Evolutionary conservation across 164 flowering plant species (phyloP), one percentile per base, ranked within the genome.

Genomic region (grape (Vitis vinifera)): DNA sequence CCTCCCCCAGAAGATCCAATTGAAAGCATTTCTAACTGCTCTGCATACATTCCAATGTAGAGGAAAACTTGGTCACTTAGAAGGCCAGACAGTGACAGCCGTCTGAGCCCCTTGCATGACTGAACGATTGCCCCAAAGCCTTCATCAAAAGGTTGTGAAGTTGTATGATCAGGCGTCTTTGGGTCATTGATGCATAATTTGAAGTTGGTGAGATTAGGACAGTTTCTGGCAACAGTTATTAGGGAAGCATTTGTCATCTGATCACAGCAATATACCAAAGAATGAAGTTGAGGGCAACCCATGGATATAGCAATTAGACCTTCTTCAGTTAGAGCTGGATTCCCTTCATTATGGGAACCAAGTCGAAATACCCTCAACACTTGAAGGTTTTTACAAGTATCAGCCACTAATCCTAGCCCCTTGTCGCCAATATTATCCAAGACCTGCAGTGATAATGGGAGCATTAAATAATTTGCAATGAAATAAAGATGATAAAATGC

Each of bases 111-210:
- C 80, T 84, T 87, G 72, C 86, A 84, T 4, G 84, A 76, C 69
- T 76, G 80, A 47, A 85, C 89, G 67, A 87, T 82, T 0, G 86
- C 87, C 31, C 89, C 91, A 68, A 87, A 87, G 17, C 91, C 91
- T 70, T 85, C 86, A 70, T 87, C 91, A 27, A 87, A 73, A 14
- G 89, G 88, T 59, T 75, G 77, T 50, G n/a, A 27, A 7, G 87
- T 87, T 50, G 69, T 65, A 11, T 73, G 79, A 66, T 86, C 89
- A 1, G 87, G 86, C 59, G 59, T 76, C 56, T 2, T 73, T 0
- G 86, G 83, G 63, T 86, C 74, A 17, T 80, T 77, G 59, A 78
- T 84, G 80, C 85, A 79, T 10, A 86, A 60, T 37, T 86, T 69
- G 76, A 86, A 86, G 10, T 83, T 71, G 49, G 71, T 81, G 47